Conservation (phyloP, 768 basidiomycete genomes). For the Termitomyces sp. region DNA sequence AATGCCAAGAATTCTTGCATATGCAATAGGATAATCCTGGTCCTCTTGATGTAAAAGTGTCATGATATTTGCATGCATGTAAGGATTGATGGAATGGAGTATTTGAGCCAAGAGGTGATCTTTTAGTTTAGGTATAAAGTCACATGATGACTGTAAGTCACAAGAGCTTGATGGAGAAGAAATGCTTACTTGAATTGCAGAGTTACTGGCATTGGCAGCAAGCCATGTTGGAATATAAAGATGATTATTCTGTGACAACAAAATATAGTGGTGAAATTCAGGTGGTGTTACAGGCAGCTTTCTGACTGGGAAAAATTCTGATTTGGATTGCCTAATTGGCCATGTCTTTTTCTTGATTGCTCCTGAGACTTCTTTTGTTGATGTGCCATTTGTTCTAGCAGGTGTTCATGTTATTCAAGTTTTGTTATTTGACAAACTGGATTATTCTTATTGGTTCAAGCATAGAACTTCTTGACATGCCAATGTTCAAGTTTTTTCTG, state of each 20-base stretch:
- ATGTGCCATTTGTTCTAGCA: not conserved
- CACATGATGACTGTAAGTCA: not conserved
- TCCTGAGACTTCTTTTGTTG: slow-evolving; percentile 17
- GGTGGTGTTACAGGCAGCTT: not conserved
- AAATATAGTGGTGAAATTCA: not conserved
- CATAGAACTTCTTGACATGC: slow-evolving; percentile 30
- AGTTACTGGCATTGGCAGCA: not conserved
- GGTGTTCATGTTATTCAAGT: not conserved
- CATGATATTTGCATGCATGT: slow-evolving; percentile 21
- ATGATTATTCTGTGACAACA: not conserved
- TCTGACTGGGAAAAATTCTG: not conserved
- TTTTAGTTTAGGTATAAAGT: not conserved
- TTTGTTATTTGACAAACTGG: not conserved
- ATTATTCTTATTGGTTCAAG: slow-evolving; percentile 27
- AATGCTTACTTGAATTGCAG: not conserved
- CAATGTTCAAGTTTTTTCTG: slow-evolving; percentile 41
- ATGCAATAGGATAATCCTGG: not conserved
- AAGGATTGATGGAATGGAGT: slow-evolving; percentile 18
- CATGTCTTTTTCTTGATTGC: not conserved
- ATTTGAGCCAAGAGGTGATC: not conserved
- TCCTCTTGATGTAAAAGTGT: not conserved
- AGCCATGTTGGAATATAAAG: not conserved
- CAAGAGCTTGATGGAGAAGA: not conserved
- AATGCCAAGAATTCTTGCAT: not conserved
- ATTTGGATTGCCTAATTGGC: not conserved